Evolutionary conservation across 2,329 filamentous ascomycete genomes (phyloP).

Genomic region (Phoma sp.): DNA sequence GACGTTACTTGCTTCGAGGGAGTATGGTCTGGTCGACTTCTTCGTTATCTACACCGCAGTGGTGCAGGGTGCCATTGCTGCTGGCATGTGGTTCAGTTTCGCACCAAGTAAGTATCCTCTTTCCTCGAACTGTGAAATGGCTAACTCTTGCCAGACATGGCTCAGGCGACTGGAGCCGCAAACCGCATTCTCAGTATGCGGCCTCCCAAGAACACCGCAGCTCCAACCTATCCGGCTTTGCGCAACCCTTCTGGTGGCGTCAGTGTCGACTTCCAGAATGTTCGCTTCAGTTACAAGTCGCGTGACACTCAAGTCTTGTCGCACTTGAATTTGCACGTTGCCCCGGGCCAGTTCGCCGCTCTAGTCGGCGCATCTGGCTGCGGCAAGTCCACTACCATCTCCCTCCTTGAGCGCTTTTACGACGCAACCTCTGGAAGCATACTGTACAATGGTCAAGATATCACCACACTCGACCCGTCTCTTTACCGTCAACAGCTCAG

Average conservation of each 20-base stretch:
- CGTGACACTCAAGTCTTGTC: constrained; percentile 73
- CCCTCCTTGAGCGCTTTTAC: constrained; percentile 92
- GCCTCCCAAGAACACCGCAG: constrained; percentile 17
- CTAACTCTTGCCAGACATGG: constrained; percentile 35
- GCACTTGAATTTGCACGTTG: constrained; percentile 55
- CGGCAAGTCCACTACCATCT: constrained; percentile 93
- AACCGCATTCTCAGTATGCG: constrained; percentile 49
- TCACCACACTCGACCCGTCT: constrained; percentile 45
- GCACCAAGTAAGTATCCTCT: constrained; percentile 51
- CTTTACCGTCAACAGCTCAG: constrained; percentile 53
- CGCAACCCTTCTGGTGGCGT: constrained; percentile 23
- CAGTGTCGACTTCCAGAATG: constrained; percentile 84
- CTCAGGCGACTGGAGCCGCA: constrained; percentile 45
- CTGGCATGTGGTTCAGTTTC: constrained; percentile 53
- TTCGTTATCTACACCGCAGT: constrained; percentile 63
- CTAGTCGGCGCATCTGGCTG: constrained; percentile 78
- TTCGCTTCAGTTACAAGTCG: constrained; percentile 92
- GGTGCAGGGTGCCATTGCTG: constrained; percentile 52
- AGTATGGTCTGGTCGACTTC: constrained; percentile 58
- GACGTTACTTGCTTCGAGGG: constrained; percentile 51
- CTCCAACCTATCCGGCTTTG: constrained; percentile 21
- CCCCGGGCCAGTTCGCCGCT: constrained; percentile 72
- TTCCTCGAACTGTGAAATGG: not conserved
- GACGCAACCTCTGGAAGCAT: constrained; percentile 83
- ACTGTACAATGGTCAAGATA: constrained; percentile 56